Evolutionary conservation across 2,329 filamentous ascomycete species (phyloP).

Genomic region (Pseudopithomyces maydicus): DNA sequence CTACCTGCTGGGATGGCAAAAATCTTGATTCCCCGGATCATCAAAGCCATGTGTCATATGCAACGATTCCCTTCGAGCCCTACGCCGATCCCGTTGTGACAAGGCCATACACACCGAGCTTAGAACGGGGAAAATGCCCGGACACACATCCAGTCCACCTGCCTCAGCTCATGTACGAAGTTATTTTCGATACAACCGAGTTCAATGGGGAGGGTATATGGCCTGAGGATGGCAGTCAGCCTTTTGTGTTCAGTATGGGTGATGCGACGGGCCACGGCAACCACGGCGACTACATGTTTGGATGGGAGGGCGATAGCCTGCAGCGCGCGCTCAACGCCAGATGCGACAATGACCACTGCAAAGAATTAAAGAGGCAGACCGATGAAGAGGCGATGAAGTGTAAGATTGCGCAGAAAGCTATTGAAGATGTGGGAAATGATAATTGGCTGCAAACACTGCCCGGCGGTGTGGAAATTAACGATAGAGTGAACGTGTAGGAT

Average conservation of each 20-base stretch:
- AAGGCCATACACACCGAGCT: conserved; percentile 23
- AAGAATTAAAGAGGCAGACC: conserved; percentile 29
- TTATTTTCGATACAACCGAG: conserved; percentile 50
- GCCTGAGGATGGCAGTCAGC: conserved; percentile 33
- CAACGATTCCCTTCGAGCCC: conserved; percentile 35
- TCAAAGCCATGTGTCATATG: conserved; percentile 56
- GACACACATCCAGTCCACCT: conserved; percentile 50
- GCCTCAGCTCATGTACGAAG: conserved; percentile 54
- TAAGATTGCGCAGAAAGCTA: conserved; percentile 29
- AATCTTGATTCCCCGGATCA: conserved; percentile 60
- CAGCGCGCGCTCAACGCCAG: conserved; percentile 35
- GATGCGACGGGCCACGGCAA: conserved; percentile 37
- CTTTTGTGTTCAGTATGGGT: conserved; percentile 38
- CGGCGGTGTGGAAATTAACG: conserved; percentile 27
- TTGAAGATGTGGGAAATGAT: conserved; percentile 31
- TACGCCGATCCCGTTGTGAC: conserved; percentile 23
- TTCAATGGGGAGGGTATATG: conserved; percentile 32
- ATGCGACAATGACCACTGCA: conserved; percentile 33
- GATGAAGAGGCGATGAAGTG: conserved; percentile 36
- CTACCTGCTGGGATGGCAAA: conserved; percentile 57
- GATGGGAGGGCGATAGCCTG: conserved; percentile 35
- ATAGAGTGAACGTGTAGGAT: conserved; percentile 11
- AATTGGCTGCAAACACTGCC: conserved; percentile 27
- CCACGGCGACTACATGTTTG: conserved; percentile 33
- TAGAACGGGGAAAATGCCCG: conserved; percentile 47